These are phyloP conservation scores for Cenchrus fungigraminus DNA, from an alignment of 176 grass and related monocot species.

Conservation along the genomic window DNA sequence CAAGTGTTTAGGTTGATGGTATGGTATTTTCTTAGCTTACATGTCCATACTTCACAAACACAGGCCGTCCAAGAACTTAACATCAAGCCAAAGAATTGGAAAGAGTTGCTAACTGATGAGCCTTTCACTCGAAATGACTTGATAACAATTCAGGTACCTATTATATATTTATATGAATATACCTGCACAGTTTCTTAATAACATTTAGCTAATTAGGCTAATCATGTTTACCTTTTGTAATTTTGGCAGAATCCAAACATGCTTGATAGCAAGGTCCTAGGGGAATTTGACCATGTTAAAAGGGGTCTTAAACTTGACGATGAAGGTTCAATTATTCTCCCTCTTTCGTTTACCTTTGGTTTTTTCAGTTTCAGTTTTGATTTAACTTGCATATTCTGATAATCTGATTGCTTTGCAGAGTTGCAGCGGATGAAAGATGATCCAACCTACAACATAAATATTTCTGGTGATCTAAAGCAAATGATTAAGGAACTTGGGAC, in stretches of 20 bases:
- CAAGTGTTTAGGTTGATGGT: slow-evolving; percentile 10
- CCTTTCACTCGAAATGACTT: slow-evolving; percentile 85
- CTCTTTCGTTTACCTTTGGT: slow-evolving; percentile 7
- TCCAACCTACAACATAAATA: slow-evolving; percentile 90
- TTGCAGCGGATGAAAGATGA: slow-evolving; percentile 90
- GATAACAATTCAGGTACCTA: slow-evolving; percentile 94
- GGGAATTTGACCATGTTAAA: slow-evolving; percentile 94
- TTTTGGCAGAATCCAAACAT: slow-evolving; percentile 80
- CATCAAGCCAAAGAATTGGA: slow-evolving; percentile 95
- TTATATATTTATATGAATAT: not conserved
- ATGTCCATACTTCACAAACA: slow-evolving; percentile 10
- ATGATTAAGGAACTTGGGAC: slow-evolving; percentile 98
- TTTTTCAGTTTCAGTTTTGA: not conserved
- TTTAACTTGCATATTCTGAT: slow-evolving; percentile 13
- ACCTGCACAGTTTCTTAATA: not conserved
- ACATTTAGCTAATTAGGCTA: slow-evolving; percentile 22
- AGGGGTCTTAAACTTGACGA: slow-evolving; percentile 94
- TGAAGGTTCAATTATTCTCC: slow-evolving; percentile 62
- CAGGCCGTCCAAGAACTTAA: slow-evolving; percentile 97
- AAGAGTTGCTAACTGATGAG: slow-evolving; percentile 94
- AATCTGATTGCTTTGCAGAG: slow-evolving; percentile 47
- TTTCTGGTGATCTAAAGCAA: slow-evolving; percentile 97
- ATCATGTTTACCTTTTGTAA: slow-evolving; percentile 37
- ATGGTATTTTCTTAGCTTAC: slow-evolving; percentile 32
- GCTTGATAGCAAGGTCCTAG: slow-evolving; percentile 81